These are phyloP conservation scores for Pezicula rhizophila DNA, from an alignment of 2,329 filamentous ascomycete genomes.

Conservation along the genomic window DNA sequence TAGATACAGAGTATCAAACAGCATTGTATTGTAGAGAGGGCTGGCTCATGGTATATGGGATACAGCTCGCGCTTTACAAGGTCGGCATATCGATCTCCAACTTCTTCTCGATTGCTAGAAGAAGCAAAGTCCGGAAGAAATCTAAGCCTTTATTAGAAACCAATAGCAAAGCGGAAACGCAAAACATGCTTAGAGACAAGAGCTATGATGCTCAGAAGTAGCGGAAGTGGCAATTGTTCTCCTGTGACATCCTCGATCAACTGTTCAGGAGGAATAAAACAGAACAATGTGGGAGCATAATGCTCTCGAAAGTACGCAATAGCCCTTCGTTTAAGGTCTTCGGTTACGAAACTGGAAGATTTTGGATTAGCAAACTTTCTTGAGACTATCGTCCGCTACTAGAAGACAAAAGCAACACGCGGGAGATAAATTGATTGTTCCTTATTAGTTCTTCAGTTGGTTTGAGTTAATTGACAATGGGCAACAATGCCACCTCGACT, in stretches of 20 bases:
- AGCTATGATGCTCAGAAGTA: background rate
- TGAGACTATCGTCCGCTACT: background rate
- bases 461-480: too few relatives aligned
- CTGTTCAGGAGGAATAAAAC: conserved; percentile 1
- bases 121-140: conserved; percentile 1
- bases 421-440: too few relatives aligned
- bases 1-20: conserved; percentile 1
- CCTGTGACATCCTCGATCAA: conserved; percentile 1
- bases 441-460: too few relatives aligned
- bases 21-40: conserved; percentile 1
- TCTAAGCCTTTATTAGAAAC: background rate
- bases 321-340: background rate
- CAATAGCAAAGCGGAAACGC: background rate
- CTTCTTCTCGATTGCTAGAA: background rate
- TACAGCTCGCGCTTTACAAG: background rate
- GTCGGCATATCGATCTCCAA: background rate
- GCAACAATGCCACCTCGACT: too few relatives aligned
- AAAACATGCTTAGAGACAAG: background rate
- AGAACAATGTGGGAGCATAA: conserved; percentile 1
- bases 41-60: background rate
- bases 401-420: too few relatives aligned
- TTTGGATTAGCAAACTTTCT: background rate
- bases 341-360: background rate
- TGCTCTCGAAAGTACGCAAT: conserved; percentile 1
- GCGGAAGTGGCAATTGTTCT: background rate